Base-by-base conservation (phyloP, 2,329 filamentous ascomycete genomes). In the Fusarium sp. region DNA sequence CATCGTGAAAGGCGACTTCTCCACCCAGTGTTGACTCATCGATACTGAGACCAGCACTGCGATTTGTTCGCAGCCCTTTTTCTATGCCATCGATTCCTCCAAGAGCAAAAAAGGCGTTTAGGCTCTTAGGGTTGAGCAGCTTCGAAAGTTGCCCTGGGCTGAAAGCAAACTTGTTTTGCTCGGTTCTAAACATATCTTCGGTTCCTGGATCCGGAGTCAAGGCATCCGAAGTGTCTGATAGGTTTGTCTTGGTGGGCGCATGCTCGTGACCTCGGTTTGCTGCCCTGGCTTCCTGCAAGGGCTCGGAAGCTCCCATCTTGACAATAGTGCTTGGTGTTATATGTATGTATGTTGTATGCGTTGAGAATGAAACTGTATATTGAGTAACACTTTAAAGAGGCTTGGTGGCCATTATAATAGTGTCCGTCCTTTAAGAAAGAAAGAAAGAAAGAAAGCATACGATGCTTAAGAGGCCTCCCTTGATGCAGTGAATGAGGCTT, bases 101-200 rank as follows among this genome's bases (percentile, higher is more conserved):
- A 4, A 96, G 78, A 8, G 91, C 91, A 70, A 91, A 88, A 64
- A 94, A 93, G 6, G 91, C 92, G 25, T 87, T 83, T 62, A 92
- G 81, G 71, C 85, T 94, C 79, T 96, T 96, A 1, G 92, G 92
- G 67, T 94, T 94, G 50, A 94, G 82, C 9, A 96, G 80, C 79
- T 95, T 95, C 65, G 85, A 90, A 62, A 97, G 83, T 73, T 96
- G 90, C 11, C 94, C 93, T 2, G 91, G 91, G 4, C 88, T 89
- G 75, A 92, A 96, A n/a, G 92, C 93, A 74, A 96, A 97, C 4
- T 89, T 90, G 76, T 94, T 96, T 74, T 92, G 82, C 8, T 90
- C 84, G 17, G 94, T 88, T 41, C 86, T 76, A 74, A 92, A 94
- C 75, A 93, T 91, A 39, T 83, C 85, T 78, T 94, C 91, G 0